Evolutionary conservation across 768 basidiomycete genomes (phyloP).

Genomic region (Boletus subparvulus): DNA sequence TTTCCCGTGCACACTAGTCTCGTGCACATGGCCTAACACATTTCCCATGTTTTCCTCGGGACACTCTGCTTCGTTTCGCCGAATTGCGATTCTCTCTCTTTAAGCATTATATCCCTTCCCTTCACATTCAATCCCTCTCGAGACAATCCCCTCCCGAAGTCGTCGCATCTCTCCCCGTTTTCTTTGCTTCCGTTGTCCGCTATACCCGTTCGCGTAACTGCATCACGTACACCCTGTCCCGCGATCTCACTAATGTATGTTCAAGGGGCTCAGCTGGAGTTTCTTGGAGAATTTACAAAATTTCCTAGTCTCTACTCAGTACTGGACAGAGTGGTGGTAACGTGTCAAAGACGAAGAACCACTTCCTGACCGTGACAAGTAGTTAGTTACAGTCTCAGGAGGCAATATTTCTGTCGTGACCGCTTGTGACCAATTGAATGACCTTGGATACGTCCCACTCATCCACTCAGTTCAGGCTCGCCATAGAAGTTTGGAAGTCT

Average conservation of each 20-base stretch:
- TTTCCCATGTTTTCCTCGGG: constrained; percentile 3
- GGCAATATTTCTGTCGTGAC: neutral
- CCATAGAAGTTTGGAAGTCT: neutral
- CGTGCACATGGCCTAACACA: constrained; percentile 10
- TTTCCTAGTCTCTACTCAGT: neutral
- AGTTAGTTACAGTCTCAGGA: neutral
- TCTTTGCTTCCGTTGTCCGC: constrained; percentile 9
- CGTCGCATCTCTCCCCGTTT: constrained; percentile 17
- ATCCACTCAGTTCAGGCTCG: neutral
- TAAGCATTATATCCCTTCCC: constrained; percentile 13
- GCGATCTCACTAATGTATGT: constrained; percentile 34
- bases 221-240: constrained; percentile 29
- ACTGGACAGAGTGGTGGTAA: neutral
- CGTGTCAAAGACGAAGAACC: neutral
- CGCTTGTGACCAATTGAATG: no score
- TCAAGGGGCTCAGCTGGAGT: constrained; percentile 9
- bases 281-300: constrained; percentile 15
- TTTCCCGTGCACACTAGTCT: constrained; percentile 15
- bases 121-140: constrained; percentile 14
- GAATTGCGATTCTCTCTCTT: constrained; percentile 6
- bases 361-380: no score
- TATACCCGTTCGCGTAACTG: constrained; percentile 34
- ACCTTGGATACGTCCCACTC: neutral
- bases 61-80: constrained; percentile 12
- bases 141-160: constrained; percentile 12